Conservation (phyloP, 129 eudicot species). For the Heracleum sosnowskyi region DNA sequence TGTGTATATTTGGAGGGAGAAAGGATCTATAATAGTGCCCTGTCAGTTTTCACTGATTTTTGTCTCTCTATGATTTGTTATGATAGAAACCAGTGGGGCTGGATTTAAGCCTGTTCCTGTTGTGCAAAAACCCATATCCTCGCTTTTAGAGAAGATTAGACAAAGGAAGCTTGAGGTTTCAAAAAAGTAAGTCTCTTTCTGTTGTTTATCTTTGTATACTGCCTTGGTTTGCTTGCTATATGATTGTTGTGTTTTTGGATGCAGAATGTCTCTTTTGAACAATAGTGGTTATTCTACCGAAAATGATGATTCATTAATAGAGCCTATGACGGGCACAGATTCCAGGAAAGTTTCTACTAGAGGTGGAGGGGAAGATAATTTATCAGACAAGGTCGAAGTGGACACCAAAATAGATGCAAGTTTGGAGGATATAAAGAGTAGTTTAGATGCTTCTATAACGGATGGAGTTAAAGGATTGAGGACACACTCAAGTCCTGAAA, state of each 20-base stretch:
- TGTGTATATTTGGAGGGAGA: not conserved
- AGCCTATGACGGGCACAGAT: slow-evolving; percentile 23
- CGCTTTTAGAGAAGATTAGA: slow-evolving; percentile 70
- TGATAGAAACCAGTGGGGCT: slow-evolving; percentile 64
- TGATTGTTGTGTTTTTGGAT: not conserved
- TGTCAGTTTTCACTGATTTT: not conserved
- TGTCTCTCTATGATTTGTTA: not conserved
- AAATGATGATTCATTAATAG: slow-evolving; percentile 19
- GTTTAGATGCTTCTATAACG: slow-evolving; percentile 12
- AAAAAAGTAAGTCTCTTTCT: slow-evolving; percentile 39
- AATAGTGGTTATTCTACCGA: slow-evolving; percentile 15
- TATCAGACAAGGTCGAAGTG: slow-evolving; percentile 19
- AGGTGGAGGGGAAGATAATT: slow-evolving; percentile 19
- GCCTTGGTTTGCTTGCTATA: not conserved
- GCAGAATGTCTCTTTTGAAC: slow-evolving; percentile 26
- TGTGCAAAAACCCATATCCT: slow-evolving; percentile 75
- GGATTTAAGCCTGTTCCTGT: slow-evolving; percentile 63
- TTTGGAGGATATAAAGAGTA: slow-evolving; percentile 12
- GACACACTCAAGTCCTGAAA: slow-evolving; percentile 22
- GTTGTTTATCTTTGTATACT: not conserved
- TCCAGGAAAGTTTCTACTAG: slow-evolving; percentile 15
- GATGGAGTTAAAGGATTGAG: slow-evolving; percentile 13
- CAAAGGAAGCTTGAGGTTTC: slow-evolving; percentile 74
- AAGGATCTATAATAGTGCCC: no score
- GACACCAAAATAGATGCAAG: slow-evolving; percentile 21